phyloP scores from a whole-genome alignment of 2,329 filamentous ascomycete genomes.

The Biscogniauxia sp. region DNA sequence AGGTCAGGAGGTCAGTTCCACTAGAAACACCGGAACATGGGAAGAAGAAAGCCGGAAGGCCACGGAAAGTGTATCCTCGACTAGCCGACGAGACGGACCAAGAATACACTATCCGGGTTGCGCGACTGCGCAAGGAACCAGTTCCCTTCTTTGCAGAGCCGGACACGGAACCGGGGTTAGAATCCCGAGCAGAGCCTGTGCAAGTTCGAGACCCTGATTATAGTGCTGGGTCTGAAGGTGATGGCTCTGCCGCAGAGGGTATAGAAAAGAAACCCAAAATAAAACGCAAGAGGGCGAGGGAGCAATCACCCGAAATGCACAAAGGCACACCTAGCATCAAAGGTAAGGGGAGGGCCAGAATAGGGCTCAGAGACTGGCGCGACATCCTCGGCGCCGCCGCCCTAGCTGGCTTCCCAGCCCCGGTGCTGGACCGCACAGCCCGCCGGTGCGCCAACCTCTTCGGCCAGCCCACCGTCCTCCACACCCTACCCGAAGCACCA shows the following conservation, averaged over 20 bases:
- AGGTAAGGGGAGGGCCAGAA: background rate
- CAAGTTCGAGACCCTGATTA: constrained; percentile 3
- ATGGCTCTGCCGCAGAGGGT: constrained; percentile 11
- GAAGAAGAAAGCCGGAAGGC: constrained; percentile 37
- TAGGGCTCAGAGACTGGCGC: constrained; percentile 72
- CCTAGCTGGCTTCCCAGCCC: constrained; percentile 65
- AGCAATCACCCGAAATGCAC: background rate
- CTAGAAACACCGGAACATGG: background rate
- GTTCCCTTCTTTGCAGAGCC: constrained; percentile 26
- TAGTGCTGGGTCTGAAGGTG: constrained; percentile 7
- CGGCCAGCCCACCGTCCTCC: constrained; percentile 65
- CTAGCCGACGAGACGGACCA: constrained; percentile 44
- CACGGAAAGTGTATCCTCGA: constrained; percentile 38
- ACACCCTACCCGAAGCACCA: constrained; percentile 46
- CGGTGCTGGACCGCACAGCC: constrained; percentile 66
- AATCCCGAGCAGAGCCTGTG: constrained; percentile 9
- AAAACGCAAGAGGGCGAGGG: background rate
- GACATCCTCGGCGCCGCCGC: constrained; percentile 79
- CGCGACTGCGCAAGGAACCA: constrained; percentile 38
- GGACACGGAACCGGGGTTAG: constrained; percentile 8
- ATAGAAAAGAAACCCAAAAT: background rate
- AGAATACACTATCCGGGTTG: constrained; percentile 48
- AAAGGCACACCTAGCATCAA: background rate
- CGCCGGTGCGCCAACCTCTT: constrained; percentile 76
- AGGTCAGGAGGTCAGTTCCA: constrained; percentile 1